phyloP scores from a whole-genome alignment of 169 alveolate species.

The Plasmodium sp. region DNA sequence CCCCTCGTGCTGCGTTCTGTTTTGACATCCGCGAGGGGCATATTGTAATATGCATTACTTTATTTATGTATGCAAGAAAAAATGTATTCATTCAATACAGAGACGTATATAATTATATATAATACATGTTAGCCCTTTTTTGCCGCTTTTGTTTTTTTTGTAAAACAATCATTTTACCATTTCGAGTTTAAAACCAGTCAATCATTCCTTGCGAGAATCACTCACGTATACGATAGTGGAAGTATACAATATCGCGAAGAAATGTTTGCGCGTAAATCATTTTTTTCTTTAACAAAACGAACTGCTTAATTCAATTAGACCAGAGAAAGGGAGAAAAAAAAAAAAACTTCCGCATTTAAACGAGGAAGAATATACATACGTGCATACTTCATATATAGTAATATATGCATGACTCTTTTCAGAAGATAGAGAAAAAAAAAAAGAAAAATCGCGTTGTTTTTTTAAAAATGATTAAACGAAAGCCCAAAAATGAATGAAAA shows the following conservation, averaged over 20 bases:
- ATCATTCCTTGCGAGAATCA: not conserved
- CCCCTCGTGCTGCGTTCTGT: not conserved
- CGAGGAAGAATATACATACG: not conserved
- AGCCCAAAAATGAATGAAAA: conserved; percentile 56
- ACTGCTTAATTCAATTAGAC: not conserved
- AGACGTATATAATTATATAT: not conserved
- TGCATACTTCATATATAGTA: not conserved
- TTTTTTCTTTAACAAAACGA: not conserved
- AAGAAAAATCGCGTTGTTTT: conserved; percentile 1
- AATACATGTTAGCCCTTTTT: not conserved
- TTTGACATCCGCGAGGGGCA: not conserved
- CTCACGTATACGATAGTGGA: not conserved
- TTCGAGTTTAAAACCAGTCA: not conserved
- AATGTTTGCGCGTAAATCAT: not conserved
- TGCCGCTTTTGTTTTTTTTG: not conserved
- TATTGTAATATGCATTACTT: not conserved
- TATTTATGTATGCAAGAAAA: not conserved
- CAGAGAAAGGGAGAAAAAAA: not conserved
- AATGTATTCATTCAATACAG: not conserved
- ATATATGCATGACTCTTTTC: not conserved
- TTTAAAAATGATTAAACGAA: conserved; percentile 5
- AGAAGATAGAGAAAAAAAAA: not conserved
- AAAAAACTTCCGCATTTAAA: not conserved
- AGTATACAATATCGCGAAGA: not conserved
- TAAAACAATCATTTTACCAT: not conserved